Base-by-base conservation (phyloP, 768 basidiomycete species). In the Daedaleopsis nitida region DNA sequence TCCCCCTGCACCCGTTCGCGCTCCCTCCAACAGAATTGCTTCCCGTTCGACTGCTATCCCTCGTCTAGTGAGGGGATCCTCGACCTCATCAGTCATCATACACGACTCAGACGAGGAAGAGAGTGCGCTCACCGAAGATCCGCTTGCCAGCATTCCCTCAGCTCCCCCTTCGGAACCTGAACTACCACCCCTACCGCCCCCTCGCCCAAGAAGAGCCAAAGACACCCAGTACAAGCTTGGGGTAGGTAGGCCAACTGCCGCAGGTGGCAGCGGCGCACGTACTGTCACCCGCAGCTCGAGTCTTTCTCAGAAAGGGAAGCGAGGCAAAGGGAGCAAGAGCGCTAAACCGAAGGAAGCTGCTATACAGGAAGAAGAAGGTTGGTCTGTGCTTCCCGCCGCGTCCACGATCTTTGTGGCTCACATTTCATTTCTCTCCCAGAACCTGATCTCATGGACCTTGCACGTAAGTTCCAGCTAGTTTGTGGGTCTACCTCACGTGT, bases 171-270 rank as follows among this genome's bases (percentile, higher is more conserved):
- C 65, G n/a, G 56, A 62, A 47, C 47, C 65, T 5, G 65, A 62
- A 67, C 45, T 52, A 14, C 50, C 58, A 10, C 66, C 68, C 35
- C 67, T 68, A 32, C 56, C 72, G 2, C 53, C 62, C 23, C 74
- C 77, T 27, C 82, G 88, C 12, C 83, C 84, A 34, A 80, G 88
- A 58, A 90, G 89, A 68, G 86, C 89, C 13, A 90, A 86, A 70
- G 88, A 90, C 53, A 80, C 83, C 5, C 91, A 91, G 72, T 82
- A 80, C 44, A 79, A 78, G 63, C 78, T 92, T 17, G 91, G 91
- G 53, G 84, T 91, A 14, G 91, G 91, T 2, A 80, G 86, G 65
- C 91, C 91, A 10, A 77, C 79, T 9, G 77, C 78, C 17, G 87
- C 82, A 35, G 90, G 89, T 27, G 89, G 89, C 24, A 73, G 76